Evolutionary conservation across 371 early-diverging fungal species (phyloP).

Genomic region (Rhizopus arrhizus): DNA sequence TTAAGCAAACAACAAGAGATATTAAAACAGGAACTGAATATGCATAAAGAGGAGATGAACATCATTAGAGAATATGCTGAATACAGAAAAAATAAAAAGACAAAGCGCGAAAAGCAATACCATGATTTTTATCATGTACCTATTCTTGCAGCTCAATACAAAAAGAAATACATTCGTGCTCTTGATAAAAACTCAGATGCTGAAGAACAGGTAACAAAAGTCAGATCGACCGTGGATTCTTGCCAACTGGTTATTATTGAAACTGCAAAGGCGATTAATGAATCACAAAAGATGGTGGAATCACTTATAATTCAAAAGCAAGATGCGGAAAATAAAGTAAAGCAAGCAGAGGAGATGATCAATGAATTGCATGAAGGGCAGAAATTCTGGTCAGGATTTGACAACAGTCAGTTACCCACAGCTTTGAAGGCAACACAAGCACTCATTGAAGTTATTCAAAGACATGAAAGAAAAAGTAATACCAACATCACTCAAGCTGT

Average conservation of each 20-base stretch:
- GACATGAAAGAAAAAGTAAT: conserved; percentile 4
- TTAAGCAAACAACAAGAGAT: conserved; percentile 8
- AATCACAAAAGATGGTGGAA: conserved; percentile 19
- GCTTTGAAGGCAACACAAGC: conserved; percentile 8
- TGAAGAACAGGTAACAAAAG: conserved; percentile 31
- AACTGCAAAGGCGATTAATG: conserved; percentile 10
- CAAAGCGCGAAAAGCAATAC: conserved; percentile 35
- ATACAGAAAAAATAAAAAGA: conserved; percentile 30
- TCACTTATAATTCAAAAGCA: conserved; percentile 11
- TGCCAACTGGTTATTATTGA: conserved; percentile 25
- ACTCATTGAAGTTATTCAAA: conserved; percentile 23
- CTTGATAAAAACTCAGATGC: conserved; percentile 40
- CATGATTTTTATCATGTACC: conserved; percentile 36
- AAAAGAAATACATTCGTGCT: conserved; percentile 40
- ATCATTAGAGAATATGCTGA: conserved; percentile 30
- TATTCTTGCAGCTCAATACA: conserved; percentile 26
- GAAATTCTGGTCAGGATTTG: conserved; percentile 25
- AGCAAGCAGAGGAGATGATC: conserved; percentile 9
- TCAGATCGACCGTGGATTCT: conserved; percentile 22
- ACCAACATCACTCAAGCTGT: neutral
- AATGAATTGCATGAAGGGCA: conserved; percentile 21
- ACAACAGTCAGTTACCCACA: conserved; percentile 14
- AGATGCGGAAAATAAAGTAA: conserved; percentile 7
- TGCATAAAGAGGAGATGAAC: conserved; percentile 19
- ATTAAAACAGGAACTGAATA: conserved; percentile 18